Evolutionary conservation across 768 basidiomycete species (phyloP).

Genomic region (Xerocomellus chrysenteron): DNA sequence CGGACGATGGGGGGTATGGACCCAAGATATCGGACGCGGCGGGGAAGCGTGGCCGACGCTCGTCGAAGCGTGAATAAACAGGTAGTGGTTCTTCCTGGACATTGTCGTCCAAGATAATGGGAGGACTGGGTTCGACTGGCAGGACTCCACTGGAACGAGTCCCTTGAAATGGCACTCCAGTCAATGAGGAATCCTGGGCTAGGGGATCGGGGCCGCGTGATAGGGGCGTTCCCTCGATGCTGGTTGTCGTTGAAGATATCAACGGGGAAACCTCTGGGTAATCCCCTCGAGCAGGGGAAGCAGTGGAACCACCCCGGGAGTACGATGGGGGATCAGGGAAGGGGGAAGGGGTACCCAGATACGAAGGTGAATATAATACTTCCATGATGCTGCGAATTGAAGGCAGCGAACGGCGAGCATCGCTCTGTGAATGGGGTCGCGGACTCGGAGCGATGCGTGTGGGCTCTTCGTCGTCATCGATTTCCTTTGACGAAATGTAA

Average conservation of each 20-base stretch:
- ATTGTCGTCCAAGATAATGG: background rate
- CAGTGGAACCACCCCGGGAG: background rate
- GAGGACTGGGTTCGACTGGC: background rate
- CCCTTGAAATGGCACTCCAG: constrained; percentile 16
- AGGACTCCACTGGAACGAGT: background rate
- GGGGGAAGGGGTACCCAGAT: constrained; percentile 4
- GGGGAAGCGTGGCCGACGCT: constrained; percentile 17
- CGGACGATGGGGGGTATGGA: constrained; percentile 28
- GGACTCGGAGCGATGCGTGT: background rate
- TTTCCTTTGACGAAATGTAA: constrained; percentile 15
- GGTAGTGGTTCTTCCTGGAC: constrained; percentile 17
- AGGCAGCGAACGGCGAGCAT: constrained; percentile 9
- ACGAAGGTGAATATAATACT: constrained; percentile 29
- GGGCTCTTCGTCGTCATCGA: background rate
- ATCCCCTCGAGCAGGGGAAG: background rate
- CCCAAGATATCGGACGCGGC: constrained; percentile 21
- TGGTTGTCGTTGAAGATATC: background rate
- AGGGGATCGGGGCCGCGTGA: constrained; percentile 4
- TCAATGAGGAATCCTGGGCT: constrained; percentile 11
- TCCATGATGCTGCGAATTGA: constrained; percentile 22
- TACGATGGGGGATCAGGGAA: constrained; percentile 24
- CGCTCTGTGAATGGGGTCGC: background rate
- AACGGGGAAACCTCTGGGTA: background rate
- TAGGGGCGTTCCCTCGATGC: background rate
- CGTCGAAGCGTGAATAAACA: constrained; percentile 30